phyloP scores from a whole-genome alignment of 139 green algal species.

The Chlamydomonas sp. region DNA sequence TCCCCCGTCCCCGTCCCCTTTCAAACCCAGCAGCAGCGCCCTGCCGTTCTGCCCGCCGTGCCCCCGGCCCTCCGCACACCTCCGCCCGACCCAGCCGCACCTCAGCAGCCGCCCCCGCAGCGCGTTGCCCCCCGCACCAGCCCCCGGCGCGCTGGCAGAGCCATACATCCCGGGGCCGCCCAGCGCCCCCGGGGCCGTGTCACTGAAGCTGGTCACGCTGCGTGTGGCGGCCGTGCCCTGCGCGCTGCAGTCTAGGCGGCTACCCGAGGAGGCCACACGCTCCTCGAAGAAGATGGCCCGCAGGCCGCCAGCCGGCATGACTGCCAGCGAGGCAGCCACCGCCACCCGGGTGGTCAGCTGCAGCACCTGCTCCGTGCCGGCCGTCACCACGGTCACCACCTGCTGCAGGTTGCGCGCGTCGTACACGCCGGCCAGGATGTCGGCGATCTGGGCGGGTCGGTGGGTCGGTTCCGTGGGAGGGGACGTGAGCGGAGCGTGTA shows the following conservation, averaged over 20 bases:
- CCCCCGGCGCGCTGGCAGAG: background rate
- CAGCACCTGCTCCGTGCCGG: slow-evolving; percentile 11
- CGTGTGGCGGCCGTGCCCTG: background rate
- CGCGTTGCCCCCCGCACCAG: no score
- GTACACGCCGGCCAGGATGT: background rate
- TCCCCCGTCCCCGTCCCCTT: no score
- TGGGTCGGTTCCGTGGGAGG: no score
- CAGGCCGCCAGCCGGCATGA: background rate
- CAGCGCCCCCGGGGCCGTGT: background rate
- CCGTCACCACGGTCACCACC: background rate
- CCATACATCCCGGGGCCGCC: background rate
- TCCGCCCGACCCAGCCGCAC: no score
- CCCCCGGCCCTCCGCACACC: no score
- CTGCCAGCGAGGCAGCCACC: background rate
- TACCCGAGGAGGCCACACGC: background rate
- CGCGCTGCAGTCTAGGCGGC: background rate
- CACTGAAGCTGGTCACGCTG: background rate
- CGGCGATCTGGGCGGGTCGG: background rate
- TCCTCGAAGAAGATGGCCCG: slow-evolving; percentile 34
- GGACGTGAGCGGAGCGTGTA: no score
- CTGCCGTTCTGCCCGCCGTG: no score
- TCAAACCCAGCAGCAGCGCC: no score
- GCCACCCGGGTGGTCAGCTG: slow-evolving; percentile 10
- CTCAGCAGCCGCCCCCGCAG: no score
- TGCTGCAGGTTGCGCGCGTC: slow-evolving; percentile 30